A percentile compares a stretch with the other conserved stretches of the same genome.
phyloP scores from a whole-genome alignment of 2,329 filamentous ascomycete genomes.

The Verticillium alfalfae region DNA sequence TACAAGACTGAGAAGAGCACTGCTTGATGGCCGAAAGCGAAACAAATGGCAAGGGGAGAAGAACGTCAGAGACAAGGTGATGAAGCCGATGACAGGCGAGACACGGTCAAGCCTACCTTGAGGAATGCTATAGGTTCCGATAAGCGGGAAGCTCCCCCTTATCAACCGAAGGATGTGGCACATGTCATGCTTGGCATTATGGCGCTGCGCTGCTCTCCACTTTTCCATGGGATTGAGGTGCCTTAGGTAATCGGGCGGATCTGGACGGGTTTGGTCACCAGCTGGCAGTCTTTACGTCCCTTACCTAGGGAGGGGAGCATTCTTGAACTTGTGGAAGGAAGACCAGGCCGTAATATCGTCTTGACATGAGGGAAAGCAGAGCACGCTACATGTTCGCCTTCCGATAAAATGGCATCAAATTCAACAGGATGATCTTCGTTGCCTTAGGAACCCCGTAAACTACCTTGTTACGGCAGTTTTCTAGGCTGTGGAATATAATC shows the following conservation, averaged over 20 bases:
- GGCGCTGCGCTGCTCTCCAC: not conserved
- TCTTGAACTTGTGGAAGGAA: too few species aligned
- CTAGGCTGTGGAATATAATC: too few species aligned
- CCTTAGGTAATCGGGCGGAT: too few species aligned
- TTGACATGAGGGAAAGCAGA: too few species aligned
- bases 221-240: too few species aligned
- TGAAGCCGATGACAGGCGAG: not conserved
- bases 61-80: not conserved
- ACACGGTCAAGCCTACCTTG: not conserved
- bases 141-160: not conserved
- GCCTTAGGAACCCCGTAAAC: too few species aligned
- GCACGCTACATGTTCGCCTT: too few species aligned
- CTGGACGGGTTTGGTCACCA: not conserved
- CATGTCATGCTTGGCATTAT: not conserved
- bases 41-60: not conserved
- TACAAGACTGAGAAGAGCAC: not conserved
- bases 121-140: not conserved
- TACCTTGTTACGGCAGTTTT: too few species aligned
- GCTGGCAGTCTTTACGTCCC: not conserved
- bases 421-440: too few species aligned
- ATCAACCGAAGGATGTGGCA: not conserved
- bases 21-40: not conserved
- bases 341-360: too few species aligned
- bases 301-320: too few species aligned
- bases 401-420: too few species aligned